phyloP scores from a whole-genome alignment of 257 asterid genomes.

The Scutellaria baicalensis region DNA sequence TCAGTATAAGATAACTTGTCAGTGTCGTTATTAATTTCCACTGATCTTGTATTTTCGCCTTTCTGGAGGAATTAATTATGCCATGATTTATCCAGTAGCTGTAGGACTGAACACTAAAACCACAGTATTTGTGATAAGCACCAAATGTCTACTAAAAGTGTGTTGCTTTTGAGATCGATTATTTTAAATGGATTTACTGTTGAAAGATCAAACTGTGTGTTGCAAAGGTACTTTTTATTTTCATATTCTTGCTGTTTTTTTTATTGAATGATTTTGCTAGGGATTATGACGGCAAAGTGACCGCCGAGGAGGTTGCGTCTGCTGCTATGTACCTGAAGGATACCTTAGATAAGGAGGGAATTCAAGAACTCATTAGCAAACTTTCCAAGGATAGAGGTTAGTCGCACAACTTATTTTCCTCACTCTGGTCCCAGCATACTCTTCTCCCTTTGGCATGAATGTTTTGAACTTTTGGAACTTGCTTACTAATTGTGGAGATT shows the following conservation, averaged over 20 bases:
- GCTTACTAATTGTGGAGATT: background rate
- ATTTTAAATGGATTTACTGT: background rate
- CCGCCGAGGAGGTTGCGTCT: constrained; percentile 95
- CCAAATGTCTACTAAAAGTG: background rate
- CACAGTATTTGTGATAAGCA: background rate
- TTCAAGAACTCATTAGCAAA: constrained; percentile 72
- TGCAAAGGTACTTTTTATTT: background rate
- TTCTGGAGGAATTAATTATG: background rate
- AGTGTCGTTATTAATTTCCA: background rate
- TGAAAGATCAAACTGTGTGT: constrained; percentile 2
- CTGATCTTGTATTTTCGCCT: background rate
- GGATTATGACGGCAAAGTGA: constrained; percentile 97
- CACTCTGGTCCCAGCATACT: background rate
- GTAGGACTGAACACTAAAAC: background rate
- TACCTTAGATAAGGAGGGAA: constrained; percentile 88
- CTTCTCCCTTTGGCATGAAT: background rate
- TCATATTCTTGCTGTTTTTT: background rate
- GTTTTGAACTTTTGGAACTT: background rate
- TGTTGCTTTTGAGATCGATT: background rate
- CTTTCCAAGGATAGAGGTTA: constrained; percentile 93
- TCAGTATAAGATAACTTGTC: background rate
- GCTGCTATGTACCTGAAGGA: constrained; percentile 92
- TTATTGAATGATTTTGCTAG: constrained; percentile 22
- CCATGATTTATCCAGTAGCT: background rate
- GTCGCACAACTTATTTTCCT: constrained; percentile 11